These are phyloP conservation scores for Clausena lansium DNA, from an alignment of 345 rosid genomes.

Conservation along the genomic window DNA sequence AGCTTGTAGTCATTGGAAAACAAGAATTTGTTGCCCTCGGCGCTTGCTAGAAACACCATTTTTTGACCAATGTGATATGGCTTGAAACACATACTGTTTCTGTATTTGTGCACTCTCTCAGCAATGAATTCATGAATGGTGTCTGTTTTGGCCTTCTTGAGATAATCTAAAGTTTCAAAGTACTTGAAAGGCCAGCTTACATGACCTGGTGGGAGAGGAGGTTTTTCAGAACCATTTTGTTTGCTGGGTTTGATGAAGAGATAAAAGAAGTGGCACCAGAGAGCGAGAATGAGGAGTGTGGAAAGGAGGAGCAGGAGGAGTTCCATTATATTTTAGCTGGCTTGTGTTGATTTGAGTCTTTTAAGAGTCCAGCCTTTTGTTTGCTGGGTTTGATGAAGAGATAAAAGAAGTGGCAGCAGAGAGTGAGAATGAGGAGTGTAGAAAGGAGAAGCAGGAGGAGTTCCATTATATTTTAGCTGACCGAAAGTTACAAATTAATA, in stretches of 20 bases:
- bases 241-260: not conserved
- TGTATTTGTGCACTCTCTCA: not conserved
- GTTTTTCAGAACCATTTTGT: not conserved
- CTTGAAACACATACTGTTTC: not conserved
- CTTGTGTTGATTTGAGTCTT: too few species aligned
- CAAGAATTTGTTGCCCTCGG: not conserved
- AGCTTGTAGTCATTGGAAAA: not conserved
- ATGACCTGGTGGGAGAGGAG: not conserved
- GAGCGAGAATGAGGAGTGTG: not conserved
- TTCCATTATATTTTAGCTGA: not conserved
- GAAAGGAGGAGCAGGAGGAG: not conserved
- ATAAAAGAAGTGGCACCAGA: not conserved
- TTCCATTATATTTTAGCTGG: too few species aligned
- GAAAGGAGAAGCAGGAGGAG: not conserved
- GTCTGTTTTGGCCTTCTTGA: not conserved
- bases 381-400: not conserved
- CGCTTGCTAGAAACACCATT: not conserved
- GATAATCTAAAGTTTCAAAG: not conserved
- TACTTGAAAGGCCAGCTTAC: not conserved
- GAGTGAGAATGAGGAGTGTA: not conserved
- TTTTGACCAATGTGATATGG: not conserved
- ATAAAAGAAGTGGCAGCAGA: not conserved
- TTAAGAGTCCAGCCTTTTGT: not conserved
- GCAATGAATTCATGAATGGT: not conserved
- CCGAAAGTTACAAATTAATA: too few species aligned